Base-by-base conservation (phyloP, 2,329 filamentous ascomycete species). In the Rhexocercosporidium sp. region DNA sequence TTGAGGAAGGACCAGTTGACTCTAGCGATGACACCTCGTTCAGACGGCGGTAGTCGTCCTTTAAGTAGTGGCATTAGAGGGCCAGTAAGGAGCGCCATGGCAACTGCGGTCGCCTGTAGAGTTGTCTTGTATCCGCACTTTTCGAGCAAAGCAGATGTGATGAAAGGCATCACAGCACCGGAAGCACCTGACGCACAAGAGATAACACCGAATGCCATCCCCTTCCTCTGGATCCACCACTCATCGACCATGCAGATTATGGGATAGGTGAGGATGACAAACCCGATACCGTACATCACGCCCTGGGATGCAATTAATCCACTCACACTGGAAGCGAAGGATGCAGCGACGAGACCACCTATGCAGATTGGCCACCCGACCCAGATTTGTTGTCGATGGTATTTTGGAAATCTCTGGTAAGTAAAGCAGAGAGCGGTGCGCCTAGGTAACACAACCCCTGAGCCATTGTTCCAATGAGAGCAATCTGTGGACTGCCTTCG, bases 271-370 rank as follows among this genome's bases (percentile, higher is more conserved):
- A 83, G 79, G 53, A 88, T 79, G n/a, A 82, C 79, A 22, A 86
- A 86, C 22, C 87, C 87, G 14, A 89, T 71, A 46, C 83, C 87
- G 73, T 88, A 90, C 34, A 90, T 75, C 12, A 90, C 75, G 1
- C 89, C 89, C 73, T 91, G 89, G 0, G 85, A 88, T 7, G 82
- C 74, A 68, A 91, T 85, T 41, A 91, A 81, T 44, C 87, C 84
- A 0, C 79, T 77, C 0, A 87, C 82, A 4, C 79, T 85, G 2
- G 77, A 80, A 0, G 85, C 83, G 69, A 90, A 86, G 49, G 83
- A 88, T 80, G 85, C 74, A 67, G 62, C 76, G 60, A 65, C 81
- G 3, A 83, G 72, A 0, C 78, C 79, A 0, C 74, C 20, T 29
- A 82, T 77, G 70, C 80, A 82, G 0, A 83, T 62, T 0, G 78